A percentile compares a stretch with the other conserved stretches of the same genome.
phyloP scores from a whole-genome alignment of 345 rosid genomes.

The Anastatica hierochuntica region DNA sequence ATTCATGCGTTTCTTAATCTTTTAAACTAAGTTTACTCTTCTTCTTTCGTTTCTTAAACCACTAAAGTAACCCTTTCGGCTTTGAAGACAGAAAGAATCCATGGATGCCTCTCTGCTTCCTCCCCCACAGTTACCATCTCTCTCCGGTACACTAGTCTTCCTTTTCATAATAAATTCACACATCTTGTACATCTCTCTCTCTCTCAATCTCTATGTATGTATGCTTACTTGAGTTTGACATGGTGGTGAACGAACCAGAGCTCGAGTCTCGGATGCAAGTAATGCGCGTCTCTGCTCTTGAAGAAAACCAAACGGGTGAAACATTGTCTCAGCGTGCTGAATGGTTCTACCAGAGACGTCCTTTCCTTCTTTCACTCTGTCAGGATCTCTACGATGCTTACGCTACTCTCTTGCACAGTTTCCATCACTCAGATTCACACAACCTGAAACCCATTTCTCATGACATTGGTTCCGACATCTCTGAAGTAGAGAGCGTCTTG shows the following conservation, averaged over 20 bases:
- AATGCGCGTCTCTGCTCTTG: conserved; percentile 7
- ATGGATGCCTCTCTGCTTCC: conserved; percentile 15
- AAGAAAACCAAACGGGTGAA: conserved; percentile 27
- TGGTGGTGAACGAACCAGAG: neutral
- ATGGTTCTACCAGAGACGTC: conserved; percentile 44
- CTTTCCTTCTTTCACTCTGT: conserved; percentile 46
- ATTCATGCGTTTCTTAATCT: neutral
- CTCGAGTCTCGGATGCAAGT: conserved; percentile 19
- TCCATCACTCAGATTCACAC: conserved; percentile 30
- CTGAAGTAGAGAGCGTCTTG: conserved; percentile 1
- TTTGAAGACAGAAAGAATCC: too few species aligned
- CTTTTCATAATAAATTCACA: too few species aligned
- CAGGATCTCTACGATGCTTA: conserved; percentile 50
- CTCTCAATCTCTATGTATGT: too few species aligned
- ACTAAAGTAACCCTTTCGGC: too few species aligned
- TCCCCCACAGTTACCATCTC: conserved; percentile 9
- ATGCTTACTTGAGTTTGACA: neutral
- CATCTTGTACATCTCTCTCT: neutral
- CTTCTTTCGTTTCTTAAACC: too few species aligned
- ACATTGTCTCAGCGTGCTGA: conserved; percentile 48
- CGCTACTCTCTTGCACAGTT: conserved; percentile 28
- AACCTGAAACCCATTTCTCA: too few species aligned
- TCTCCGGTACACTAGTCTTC: conserved; percentile 6
- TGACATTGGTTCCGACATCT: neutral
- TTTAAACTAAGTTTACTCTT: too few species aligned